phyloP scores from a whole-genome alignment of 495 filamentous ascomycete genomes.

The Penicillium bovifimosum region DNA sequence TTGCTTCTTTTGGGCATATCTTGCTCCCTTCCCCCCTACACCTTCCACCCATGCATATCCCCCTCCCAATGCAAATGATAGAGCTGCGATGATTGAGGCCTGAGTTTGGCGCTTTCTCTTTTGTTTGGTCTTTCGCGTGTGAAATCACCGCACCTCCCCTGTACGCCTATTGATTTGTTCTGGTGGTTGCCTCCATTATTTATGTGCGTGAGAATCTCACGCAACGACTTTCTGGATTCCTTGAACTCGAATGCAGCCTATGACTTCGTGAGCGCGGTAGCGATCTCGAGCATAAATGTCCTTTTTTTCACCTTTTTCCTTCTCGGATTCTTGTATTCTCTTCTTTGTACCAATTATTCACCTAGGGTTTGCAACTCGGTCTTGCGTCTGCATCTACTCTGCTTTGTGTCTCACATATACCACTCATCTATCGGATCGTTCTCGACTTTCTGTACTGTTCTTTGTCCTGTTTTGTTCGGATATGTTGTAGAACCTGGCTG shows the following conservation, averaged over 20 bases:
- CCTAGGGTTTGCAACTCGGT: not conserved
- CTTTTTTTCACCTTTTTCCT: not conserved
- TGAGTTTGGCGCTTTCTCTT: not conserved
- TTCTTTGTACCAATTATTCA: slow-evolving; percentile 3
- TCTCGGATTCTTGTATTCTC: not conserved
- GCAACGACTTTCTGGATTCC: not conserved
- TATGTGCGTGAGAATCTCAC: not conserved
- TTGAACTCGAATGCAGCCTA: not conserved
- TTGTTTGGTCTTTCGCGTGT: not conserved
- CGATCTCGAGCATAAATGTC: not conserved
- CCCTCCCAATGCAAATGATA: not conserved
- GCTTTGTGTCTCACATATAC: slow-evolving; percentile 1
- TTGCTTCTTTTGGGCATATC: not conserved
- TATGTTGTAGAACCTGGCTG: not conserved
- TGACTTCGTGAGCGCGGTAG: not conserved
- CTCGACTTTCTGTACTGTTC: not conserved
- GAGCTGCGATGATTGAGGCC: slow-evolving; percentile 1
- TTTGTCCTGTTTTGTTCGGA: not conserved
- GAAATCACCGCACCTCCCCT: not conserved
- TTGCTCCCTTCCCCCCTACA: not conserved
- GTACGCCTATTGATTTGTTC: slow-evolving; percentile 4
- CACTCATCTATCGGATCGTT: slow-evolving; percentile 1
- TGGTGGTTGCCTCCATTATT: not conserved
- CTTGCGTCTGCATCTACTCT: slow-evolving; percentile 1
- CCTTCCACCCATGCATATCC: not conserved